Percentiles rank a stretch among this genome's conserved stretches.
Conservation (phyloP, 257 asterid genomes). For the Solanum pimpinellifolium region DNA sequence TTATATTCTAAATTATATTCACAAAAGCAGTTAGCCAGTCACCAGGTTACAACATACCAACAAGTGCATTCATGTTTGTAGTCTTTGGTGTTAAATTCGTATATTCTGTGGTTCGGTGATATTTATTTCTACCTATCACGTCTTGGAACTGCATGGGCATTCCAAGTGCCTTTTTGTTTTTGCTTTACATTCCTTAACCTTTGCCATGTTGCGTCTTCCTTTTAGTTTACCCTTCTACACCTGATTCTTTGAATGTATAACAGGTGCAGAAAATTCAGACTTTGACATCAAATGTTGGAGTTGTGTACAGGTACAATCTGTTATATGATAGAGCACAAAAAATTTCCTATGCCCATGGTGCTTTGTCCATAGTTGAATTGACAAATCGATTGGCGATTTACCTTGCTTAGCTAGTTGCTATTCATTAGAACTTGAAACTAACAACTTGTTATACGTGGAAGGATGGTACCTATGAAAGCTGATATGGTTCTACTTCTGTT, state of each 20-base stretch:
- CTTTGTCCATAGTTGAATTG: not conserved
- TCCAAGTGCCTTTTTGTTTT: not conserved
- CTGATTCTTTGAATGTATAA: not conserved
- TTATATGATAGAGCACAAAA: not conserved
- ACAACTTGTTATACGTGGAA: not conserved
- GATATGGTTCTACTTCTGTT: not conserved
- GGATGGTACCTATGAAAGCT: not conserved
- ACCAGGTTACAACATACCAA: not conserved
- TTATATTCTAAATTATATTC: not conserved
- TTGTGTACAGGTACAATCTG: conserved; percentile 75
- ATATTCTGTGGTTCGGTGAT: not conserved
- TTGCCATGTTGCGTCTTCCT: not conserved
- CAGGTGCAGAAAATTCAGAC: conserved; percentile 97
- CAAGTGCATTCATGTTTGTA: not conserved
- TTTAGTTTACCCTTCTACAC: not conserved
- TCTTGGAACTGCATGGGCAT: not conserved
- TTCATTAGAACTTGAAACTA: not conserved
- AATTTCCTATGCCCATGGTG: not conserved
- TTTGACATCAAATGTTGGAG: conserved; percentile 94
- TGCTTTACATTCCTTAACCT: not conserved
- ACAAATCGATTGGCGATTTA: not conserved
- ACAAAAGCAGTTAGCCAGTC: not conserved
- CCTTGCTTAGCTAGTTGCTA: not conserved
- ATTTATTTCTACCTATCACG: not conserved
- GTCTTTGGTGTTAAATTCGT: not conserved